Evolutionary conservation across 192 early-diverging fungal species (phyloP), one percentile per base, ranked within the genome.

Genomic region (Backusella luteola): DNA sequence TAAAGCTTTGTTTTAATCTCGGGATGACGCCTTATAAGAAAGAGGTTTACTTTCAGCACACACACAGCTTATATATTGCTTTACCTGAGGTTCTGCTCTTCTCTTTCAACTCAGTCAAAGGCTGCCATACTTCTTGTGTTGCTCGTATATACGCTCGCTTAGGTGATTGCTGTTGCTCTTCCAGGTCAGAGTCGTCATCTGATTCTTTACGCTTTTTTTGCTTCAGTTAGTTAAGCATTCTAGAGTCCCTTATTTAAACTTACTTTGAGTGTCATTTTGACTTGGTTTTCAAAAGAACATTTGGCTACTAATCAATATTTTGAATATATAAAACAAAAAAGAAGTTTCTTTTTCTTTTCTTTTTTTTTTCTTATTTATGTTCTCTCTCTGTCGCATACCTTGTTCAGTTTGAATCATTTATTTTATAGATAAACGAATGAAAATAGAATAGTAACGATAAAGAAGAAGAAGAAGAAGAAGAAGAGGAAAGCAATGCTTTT

Each of bases 221-320:
- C 34, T 66, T 12, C 0, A 35, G 17, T 67, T n/a, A 36, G 5
- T 5, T 39, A 2, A 39, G 12, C 38, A 9, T 3, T 7, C 23
- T 67, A 1, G 4, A 35, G 2, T 2, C 0, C 7, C 34, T 2
- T 32, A 7, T 34, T 67, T 1, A 34, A 67, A 34, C 34, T 67
- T 67, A 67, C 66, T 35, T 67, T 67, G 15, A 67, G 34, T 67
- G 66, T 67, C 66, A 67, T 34, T 67, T 67, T 67, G 66, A 35
- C 66, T 34, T 67, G 32, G 9, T 67, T 35, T 35, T 67, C 66
- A 67, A 67, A 67, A 29, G 66, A 35, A 35, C 32, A 35, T 67
- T 17, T 67, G 2, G 34, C 66, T 67, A 6, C 15, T 35, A 67
- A 1, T 19, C 11, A 66, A 35, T 35, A 39, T 39, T 9, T 32